These are phyloP conservation scores for Aspergillus egyptiacus DNA, from an alignment of 495 filamentous ascomycete genomes.

Conservation along the genomic window DNA sequence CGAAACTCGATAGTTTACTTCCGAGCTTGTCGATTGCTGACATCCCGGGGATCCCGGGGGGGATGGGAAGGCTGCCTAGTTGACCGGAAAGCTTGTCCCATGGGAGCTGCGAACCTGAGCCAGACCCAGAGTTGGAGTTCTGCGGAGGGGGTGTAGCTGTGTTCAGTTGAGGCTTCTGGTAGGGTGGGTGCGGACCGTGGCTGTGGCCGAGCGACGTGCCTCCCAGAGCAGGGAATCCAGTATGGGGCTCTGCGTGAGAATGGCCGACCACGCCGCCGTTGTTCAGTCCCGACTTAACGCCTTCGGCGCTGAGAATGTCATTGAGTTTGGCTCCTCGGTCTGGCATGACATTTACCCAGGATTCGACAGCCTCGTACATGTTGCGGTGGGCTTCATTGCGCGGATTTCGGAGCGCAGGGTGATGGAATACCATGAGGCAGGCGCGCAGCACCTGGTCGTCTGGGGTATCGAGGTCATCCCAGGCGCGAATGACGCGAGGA, in stretches of 20 bases:
- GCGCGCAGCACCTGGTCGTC: constrained; percentile 75
- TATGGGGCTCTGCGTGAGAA: constrained; percentile 24
- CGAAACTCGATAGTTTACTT: constrained; percentile 33
- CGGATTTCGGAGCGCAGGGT: constrained; percentile 71
- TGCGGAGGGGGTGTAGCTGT: constrained; percentile 2
- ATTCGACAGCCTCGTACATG: constrained; percentile 79
- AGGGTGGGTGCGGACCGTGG: constrained; percentile 14
- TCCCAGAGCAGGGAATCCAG: constrained; percentile 8
- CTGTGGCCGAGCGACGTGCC: constrained; percentile 7
- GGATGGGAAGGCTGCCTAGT: constrained; percentile 26
- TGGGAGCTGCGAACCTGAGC: constrained; percentile 21
- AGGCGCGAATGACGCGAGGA: constrained; percentile 81
- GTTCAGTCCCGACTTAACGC: constrained; percentile 75
- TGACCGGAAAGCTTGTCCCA: constrained; percentile 32
- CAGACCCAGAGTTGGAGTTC: constrained; percentile 19
- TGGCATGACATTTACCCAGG: constrained; percentile 63
- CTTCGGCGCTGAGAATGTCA: constrained; percentile 64
- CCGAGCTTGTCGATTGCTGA: constrained; percentile 35
- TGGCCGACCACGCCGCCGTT: constrained; percentile 45
- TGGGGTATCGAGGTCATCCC: constrained; percentile 76
- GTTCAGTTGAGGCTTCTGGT: background rate
- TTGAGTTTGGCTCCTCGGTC: constrained; percentile 61
- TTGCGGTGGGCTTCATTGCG: constrained; percentile 68
- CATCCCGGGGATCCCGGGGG: constrained; percentile 41
- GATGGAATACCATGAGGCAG: constrained; percentile 75